These are phyloP conservation scores for Leucocoprinus leucothites DNA, from an alignment of 768 basidiomycete genomes.

Conservation along the genomic window DNA sequence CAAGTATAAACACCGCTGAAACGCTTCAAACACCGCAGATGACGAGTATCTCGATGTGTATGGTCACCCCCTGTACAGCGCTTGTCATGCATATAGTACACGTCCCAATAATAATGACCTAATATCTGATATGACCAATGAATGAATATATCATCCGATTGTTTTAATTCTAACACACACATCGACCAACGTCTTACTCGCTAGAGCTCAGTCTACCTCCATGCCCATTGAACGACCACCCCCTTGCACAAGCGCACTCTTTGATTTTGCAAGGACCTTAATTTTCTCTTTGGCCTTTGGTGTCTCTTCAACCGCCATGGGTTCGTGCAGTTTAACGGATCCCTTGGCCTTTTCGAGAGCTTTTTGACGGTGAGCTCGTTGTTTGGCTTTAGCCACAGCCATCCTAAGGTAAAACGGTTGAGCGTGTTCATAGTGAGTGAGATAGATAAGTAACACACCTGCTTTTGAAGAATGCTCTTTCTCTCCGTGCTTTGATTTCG, in stretches of 20 bases:
- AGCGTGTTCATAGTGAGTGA: neutral
- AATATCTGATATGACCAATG: neutral
- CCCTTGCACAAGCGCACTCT: conserved; percentile 75
- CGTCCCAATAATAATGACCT: neutral
- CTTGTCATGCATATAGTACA: neutral
- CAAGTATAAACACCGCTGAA: conserved; percentile 80
- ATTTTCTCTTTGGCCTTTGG: conserved; percentile 63
- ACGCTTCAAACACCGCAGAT: neutral
- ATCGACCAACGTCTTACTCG: neutral
- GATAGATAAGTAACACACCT: conserved; percentile 40
- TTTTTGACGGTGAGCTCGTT: conserved; percentile 70
- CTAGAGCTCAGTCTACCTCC: conserved; percentile 63
- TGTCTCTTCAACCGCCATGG: conserved; percentile 40
- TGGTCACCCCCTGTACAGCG: conserved; percentile 6
- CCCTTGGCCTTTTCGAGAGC: conserved; percentile 52
- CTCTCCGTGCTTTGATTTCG: conserved; percentile 88
- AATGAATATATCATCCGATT: neutral
- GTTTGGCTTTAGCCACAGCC: conserved; percentile 78
- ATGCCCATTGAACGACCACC: conserved; percentile 90
- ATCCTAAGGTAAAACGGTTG: conserved; percentile 49
- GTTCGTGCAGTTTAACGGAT: conserved; percentile 66
- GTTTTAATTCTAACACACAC: neutral
- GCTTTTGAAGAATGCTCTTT: conserved; percentile 95
- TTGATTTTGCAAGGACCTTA: conserved; percentile 59
- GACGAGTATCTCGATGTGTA: conserved; percentile 10